Base-by-base conservation (phyloP, 768 basidiomycete species). In the Pleurotus djamor region DNA sequence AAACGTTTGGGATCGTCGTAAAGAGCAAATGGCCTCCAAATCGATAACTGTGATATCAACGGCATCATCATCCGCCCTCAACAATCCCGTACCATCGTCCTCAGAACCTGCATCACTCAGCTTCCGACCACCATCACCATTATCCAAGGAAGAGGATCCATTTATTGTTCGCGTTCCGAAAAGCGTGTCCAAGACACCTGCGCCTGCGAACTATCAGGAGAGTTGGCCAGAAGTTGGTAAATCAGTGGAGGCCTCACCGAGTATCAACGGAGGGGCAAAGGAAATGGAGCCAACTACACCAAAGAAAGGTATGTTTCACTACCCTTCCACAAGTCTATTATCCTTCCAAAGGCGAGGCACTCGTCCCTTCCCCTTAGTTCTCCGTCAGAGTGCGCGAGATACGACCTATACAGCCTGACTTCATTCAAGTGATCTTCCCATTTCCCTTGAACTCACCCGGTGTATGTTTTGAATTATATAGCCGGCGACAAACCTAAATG, bases 401-500 rank as follows among this genome's bases (percentile, higher is more conserved):
- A 28, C 21, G 21, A 28, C 21, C 21, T 28, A 28, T 28, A 28
- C 21, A 28, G 21, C 21, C 21, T 58, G 36, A 56, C 21, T 28
- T 28, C 21, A 28, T 28, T 28, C 3, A 28, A 28, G 21, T 34
- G 4, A 45, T 54, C 16, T 35, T 45, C 38, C 38, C 48, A 10
- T 36, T 36, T 14, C 58, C 37, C 33, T n/a, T 55, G 35, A 61
- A 32, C 49, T 38, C 32, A 60, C 34, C 57, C 21, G 21, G 21
- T 38, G 16, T 9, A 36, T 50, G 12, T 13, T 50, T 47, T 59
- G 58, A 52, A 10, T n/a, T 60, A 51, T 16, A n/a, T 28, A 54
- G 5, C 62, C 80, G 81, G 74, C 63, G 83, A 83, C 69, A 85
- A 84, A 71, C 70, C 79, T 4, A 86, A 85, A 71, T 86, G 86